Evolutionary conservation across 208 protist genomes (phyloP).

Genomic region (Acanthamoeba quina): DNA sequence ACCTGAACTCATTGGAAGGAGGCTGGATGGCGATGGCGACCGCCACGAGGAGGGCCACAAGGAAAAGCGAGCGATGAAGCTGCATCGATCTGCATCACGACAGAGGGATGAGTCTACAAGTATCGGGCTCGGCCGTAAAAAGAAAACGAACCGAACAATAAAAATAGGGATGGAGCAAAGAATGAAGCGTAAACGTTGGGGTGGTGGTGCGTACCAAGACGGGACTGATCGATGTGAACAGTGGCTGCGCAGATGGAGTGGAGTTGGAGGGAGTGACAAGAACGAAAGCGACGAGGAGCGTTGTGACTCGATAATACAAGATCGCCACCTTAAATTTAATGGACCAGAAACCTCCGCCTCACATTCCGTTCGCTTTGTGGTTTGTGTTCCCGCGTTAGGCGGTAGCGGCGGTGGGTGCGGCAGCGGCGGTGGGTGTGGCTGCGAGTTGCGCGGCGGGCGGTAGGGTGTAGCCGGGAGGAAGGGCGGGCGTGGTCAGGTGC

Average conservation of each 20-base stretch:
- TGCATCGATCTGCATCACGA: not conserved
- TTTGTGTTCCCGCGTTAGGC: not conserved
- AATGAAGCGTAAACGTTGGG: no score
- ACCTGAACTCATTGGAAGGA: not conserved
- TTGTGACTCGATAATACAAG: not conserved
- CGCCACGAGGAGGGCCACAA: not conserved
- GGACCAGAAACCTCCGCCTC: not conserved
- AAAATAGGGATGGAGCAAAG: no score
- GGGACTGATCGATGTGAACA: no score
- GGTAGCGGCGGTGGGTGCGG: not conserved
- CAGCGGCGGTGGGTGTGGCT: not conserved
- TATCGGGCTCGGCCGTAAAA: no score
- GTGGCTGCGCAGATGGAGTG: not conserved
- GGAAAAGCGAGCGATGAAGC: not conserved
- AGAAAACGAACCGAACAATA: no score
- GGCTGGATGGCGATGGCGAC: not conserved
- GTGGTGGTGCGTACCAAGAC: no score
- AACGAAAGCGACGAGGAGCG: not conserved
- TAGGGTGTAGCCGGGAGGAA: not conserved
- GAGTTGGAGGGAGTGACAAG: not conserved
- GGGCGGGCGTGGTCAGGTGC: constrained; percentile 17
- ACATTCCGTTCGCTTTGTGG: not conserved
- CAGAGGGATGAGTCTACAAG: no score
- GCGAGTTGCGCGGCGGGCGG: not conserved
- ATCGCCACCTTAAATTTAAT: not conserved